Base-by-base conservation (phyloP, 805 yeast species). In the Ogataea allantospora region DNA sequence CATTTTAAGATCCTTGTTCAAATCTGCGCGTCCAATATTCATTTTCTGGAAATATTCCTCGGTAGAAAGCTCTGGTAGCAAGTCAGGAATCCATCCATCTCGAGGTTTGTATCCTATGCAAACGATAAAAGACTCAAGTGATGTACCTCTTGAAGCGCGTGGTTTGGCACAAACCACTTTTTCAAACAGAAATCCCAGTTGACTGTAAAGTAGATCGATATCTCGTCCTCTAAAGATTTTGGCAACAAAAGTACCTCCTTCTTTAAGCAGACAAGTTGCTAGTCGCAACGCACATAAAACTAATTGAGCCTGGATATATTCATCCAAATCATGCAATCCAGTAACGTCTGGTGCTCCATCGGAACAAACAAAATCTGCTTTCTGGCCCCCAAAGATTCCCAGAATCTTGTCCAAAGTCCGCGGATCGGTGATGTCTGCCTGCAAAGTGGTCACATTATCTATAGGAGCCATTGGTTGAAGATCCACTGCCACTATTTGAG, bases 291-390 rank as follows among this genome's bases (percentile, higher is more conserved):
- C 99, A 26, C 96, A 83, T 51, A 89, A 68, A 35, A 93, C 85
- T 40, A 93, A 68, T 58, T 93, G 98, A 2, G 96, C 96, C 66
- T 93, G 99, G 41, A 93, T 85, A 58, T 91, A 93, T 62, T 93
- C 99, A 60, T 93, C 99, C 42, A 93, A 68, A 62, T 93, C 99
- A 58, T 93, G 99, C 35, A 93, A 64, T 1, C 99, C 99, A 0
- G 99, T 93, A 15, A 93, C 99, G 64, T 93, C 99, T 2, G 99
- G 99, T 0, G 99, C 99, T 40, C 99, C 99, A 60, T 93, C 98
- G 53, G 95, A 83, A 54, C 96, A 88, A 1, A 93, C 96, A 58
- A 91, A 83, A 61, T 93, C 99, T 0, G 98, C 98, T 39, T 84
- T 80, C 49, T 86, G 86, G 26, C 96, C 96, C 15, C 86, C 95